Evolutionary conservation across 495 filamentous ascomycete species (phyloP).

Genomic region (Neurospora sublineolata): DNA sequence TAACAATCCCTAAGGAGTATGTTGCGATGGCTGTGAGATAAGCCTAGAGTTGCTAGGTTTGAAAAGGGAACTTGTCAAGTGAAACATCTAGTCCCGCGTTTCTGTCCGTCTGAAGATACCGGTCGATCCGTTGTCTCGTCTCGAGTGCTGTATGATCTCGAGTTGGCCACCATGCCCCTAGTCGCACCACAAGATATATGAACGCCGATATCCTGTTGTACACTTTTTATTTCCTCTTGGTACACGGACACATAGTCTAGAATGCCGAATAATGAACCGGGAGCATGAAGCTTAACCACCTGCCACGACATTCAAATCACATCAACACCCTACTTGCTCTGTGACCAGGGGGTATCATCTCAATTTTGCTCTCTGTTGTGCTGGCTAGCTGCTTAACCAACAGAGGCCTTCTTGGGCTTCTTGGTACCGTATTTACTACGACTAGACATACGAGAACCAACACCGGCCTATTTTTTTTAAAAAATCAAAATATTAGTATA

Average conservation of each 20-base stretch:
- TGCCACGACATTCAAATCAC: not conserved
- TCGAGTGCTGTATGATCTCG: not conserved
- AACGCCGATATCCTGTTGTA: not conserved
- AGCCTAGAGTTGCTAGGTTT: not conserved
- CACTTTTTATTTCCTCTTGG: not conserved
- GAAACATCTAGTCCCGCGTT: not conserved
- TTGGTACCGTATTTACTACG: slow-evolving; percentile 97
- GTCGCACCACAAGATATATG: not conserved
- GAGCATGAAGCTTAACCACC: not conserved
- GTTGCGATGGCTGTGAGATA: not conserved
- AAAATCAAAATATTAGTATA: too few relatives aligned
- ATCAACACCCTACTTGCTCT: not conserved
- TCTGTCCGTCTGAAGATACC: not conserved
- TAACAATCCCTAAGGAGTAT: not conserved
- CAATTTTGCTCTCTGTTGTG: not conserved
- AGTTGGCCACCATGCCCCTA: not conserved
- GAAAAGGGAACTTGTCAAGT: not conserved
- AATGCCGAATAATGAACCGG: not conserved
- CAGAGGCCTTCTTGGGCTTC: slow-evolving; percentile 73
- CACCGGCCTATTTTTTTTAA: slow-evolving; percentile 71
- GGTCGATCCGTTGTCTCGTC: not conserved
- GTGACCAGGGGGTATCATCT: not conserved
- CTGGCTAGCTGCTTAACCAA: slow-evolving; percentile 19
- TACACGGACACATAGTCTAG: not conserved
- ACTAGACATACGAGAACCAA: slow-evolving; percentile 66